phyloP scores from a whole-genome alignment of 2,329 filamentous ascomycete species.

The Ceratocystis destructans region DNA sequence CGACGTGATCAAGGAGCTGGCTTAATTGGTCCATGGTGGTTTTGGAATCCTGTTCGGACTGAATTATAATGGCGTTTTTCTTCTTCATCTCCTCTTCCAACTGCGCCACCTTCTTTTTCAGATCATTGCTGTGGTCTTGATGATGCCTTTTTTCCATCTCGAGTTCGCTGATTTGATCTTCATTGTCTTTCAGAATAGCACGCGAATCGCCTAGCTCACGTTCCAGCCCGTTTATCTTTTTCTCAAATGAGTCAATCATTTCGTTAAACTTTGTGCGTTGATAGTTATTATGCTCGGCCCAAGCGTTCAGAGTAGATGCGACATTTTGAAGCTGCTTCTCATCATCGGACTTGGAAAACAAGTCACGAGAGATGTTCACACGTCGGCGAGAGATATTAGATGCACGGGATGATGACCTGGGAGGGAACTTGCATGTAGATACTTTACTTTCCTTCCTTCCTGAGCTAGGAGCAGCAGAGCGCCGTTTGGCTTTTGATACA shows the following conservation, averaged over 20 bases:
- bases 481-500: background rate
- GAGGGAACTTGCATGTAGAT: background rate
- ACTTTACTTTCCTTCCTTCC: constrained; percentile 1
- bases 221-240: constrained; percentile 12
- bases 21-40: background rate
- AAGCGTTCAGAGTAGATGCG: constrained; percentile 15
- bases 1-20: background rate
- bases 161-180: constrained; percentile 9
- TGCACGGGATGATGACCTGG: constrained; percentile 16
- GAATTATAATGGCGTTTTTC: background rate
- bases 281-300: constrained; percentile 15
- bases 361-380: constrained; percentile 11
- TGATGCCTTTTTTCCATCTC: constrained; percentile 7
- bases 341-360: constrained; percentile 13
- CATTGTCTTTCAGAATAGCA: background rate
- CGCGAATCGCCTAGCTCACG: constrained; percentile 6
- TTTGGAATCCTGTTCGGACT: constrained; percentile 1
- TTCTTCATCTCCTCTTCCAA: constrained; percentile 1
- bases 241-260: constrained; percentile 12
- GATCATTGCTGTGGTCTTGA: constrained; percentile 2
- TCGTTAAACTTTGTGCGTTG: constrained; percentile 13
- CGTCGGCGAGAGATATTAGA: constrained; percentile 19
- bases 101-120: constrained; percentile 1
- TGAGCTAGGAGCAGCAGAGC: background rate
- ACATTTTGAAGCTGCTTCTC: constrained; percentile 17